These are phyloP conservation scores for Triglochin maritima DNA, from an alignment of 106 monocot genomes.

Conservation along the genomic window DNA sequence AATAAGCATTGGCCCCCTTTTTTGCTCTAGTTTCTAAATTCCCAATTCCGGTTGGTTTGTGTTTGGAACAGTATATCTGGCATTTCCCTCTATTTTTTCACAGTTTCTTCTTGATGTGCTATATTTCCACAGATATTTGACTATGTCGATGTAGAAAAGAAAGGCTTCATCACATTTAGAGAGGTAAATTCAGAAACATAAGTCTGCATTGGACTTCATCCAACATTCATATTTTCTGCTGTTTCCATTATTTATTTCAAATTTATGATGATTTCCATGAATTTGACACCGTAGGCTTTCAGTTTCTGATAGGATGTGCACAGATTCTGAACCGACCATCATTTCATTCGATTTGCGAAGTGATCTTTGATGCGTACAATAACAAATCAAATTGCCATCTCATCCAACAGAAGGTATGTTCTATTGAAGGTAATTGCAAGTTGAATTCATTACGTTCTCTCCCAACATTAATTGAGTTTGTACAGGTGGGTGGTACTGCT, in stretches of 20 bases:
- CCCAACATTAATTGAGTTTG: background rate
- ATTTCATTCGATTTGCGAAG: background rate
- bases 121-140: conserved; percentile 55
- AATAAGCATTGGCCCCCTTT: background rate
- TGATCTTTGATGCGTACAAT: background rate
- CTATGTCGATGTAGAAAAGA: conserved; percentile 70
- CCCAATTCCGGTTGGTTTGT: background rate
- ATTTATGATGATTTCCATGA: background rate
- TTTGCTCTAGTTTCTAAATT: background rate
- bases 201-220: background rate
- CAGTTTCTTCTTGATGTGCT: background rate
- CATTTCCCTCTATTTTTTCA: background rate
- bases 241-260: background rate
- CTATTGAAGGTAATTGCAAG: background rate
- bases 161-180: conserved; percentile 71
- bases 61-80: background rate
- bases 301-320: conserved; percentile 3
- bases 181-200: conserved; percentile 65
- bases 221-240: background rate
- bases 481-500: conserved; percentile 36
- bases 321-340: background rate
- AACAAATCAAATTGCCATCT: conserved; percentile 1
- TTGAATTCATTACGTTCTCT: background rate
- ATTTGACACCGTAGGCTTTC: background rate
- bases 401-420: background rate